phyloP scores from a whole-genome alignment of 371 early-diverging fungal genomes.

The Capniomyces stellatus region DNA sequence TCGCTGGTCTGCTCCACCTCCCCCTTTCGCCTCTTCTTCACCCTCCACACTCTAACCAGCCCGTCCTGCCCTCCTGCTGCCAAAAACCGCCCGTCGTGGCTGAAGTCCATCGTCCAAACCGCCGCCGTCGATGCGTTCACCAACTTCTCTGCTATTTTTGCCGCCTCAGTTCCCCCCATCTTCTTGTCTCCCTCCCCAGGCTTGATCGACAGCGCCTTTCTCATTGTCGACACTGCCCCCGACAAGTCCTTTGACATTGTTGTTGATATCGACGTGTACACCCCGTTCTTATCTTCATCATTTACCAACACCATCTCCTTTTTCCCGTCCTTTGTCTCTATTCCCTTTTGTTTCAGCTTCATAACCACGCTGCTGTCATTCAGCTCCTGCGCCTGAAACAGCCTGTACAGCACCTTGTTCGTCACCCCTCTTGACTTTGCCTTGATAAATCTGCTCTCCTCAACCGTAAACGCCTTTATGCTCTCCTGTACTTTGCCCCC shows the following conservation, averaged over 20 bases:
- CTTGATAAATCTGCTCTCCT: conserved; percentile 17
- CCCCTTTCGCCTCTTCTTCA: too few relatives aligned
- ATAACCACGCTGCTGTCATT: conserved; percentile 12
- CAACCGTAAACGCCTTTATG: conserved; percentile 8
- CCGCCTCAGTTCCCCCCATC: neutral
- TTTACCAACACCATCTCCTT: conserved; percentile 5
- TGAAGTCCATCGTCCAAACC: conserved; percentile 38
- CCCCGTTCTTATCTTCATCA: neutral
- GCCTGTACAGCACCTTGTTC: conserved; percentile 18
- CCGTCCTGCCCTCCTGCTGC: conserved; percentile 61
- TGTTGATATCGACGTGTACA: neutral
- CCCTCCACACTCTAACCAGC: conserved; percentile 50
- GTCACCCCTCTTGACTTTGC: conserved; percentile 19
- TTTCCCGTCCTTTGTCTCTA: conserved; percentile 1
- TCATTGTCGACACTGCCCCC: too few relatives aligned
- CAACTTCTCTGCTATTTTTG: conserved; percentile 1
- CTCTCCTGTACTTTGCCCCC: neutral
- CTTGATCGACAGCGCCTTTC: too few relatives aligned
- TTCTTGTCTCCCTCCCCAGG: neutral
- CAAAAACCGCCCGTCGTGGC: conserved; percentile 55
- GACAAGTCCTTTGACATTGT: too few relatives aligned
- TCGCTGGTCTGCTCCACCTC: too few relatives aligned
- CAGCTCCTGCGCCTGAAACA: conserved; percentile 21
- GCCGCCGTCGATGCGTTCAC: conserved; percentile 1
- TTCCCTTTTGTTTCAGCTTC: neutral